Base-by-base conservation (phyloP, 2,329 filamentous ascomycete genomes). In the Colletotrichum agaves region DNA sequence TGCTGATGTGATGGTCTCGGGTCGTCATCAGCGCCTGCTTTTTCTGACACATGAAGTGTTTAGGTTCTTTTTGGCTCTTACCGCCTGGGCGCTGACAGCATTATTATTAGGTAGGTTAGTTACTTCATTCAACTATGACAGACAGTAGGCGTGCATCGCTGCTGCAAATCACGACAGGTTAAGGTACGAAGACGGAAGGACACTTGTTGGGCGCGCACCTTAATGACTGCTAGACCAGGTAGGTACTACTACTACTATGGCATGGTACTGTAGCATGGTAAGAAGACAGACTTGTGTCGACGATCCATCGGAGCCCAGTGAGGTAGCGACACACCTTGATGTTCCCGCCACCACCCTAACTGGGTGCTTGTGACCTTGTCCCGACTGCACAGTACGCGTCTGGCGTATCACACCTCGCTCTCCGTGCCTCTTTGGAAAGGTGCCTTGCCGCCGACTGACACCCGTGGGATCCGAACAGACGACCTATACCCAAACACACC, bases 381-480 rank as follows among this genome's bases (percentile, higher is more conserved):
- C 39, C 61, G 33, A 50, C 52, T 23, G 27, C 27, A 7, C 27
- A 27, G 27, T 27, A 43, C 41, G 37, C 13, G 19, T 39, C 41
- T 52, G 62, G 46, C 55, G 56, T 41, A 47, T 61, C 62, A 55
- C 46, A 52, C 47, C 37, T 37, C 46, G 50, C 64, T 39, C 31
- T 64, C 37, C 37, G 37, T 50, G 13, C 50, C 58, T 50, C 35
- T 53, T 47, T 35, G 31, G 50, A 49, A 57, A 63, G 44, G 43
- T 50, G 59, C 43, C 50, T 37, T 58, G 63, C 63, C 58, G 59
- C 49, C 63, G 27, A 63, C 52, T 50, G 37, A 58, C 47, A 64
- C 46, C 53, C 61, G 63, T n/a, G 39, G 55, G 46, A 67, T 67
- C 61, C 64, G 64, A 53, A 67, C 64, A 53, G 52, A 41, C 46